Conservation (phyloP, 2,329 filamentous ascomycete genomes). For the Aschersonia sp. region DNA sequence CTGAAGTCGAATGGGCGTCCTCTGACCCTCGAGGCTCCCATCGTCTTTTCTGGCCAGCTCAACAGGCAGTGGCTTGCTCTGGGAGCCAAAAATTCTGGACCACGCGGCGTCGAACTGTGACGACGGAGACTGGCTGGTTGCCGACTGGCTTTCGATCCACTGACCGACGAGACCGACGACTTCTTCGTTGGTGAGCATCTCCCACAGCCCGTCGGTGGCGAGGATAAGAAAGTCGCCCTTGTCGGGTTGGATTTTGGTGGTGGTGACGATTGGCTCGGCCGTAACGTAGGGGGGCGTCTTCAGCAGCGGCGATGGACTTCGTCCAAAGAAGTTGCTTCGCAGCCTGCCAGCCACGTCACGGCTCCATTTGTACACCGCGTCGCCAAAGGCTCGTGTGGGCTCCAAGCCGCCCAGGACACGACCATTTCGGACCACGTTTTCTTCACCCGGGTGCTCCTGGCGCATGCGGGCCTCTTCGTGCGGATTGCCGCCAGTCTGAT, state of each 20-base stretch:
- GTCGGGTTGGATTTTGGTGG: conserved; percentile 77
- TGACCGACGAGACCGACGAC: conserved; percentile 92
- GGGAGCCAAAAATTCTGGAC: conserved; percentile 46
- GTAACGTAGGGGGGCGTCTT: conserved; percentile 95
- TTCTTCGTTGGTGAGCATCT: conserved; percentile 98
- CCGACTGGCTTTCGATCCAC: conserved; percentile 74
- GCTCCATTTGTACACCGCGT: conserved; percentile 95
- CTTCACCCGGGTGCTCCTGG: conserved; percentile 77
- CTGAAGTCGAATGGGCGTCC: conserved; percentile 72
- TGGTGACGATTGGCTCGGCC: conserved; percentile 87
- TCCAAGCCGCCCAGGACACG: conserved; percentile 86
- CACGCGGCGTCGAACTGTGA: conserved; percentile 59
- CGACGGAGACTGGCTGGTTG: conserved; percentile 12
- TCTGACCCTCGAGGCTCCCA: conserved; percentile 48
- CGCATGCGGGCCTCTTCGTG: conserved; percentile 74
- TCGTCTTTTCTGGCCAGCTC: conserved; percentile 42
- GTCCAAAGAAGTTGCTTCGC: conserved; percentile 75
- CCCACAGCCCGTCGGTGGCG: conserved; percentile 94
- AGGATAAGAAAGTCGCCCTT: conserved; percentile 92
- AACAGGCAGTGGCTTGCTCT: conserved; percentile 51
- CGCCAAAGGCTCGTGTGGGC: conserved; percentile 86
- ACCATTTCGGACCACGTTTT: conserved; percentile 74
- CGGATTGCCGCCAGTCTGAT: conserved; percentile 84
- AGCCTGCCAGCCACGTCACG: conserved; percentile 71
- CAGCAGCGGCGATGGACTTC: conserved; percentile 60